Base-by-base conservation (phyloP, 495 filamentous ascomycete species). In the Penicillium lagena region DNA sequence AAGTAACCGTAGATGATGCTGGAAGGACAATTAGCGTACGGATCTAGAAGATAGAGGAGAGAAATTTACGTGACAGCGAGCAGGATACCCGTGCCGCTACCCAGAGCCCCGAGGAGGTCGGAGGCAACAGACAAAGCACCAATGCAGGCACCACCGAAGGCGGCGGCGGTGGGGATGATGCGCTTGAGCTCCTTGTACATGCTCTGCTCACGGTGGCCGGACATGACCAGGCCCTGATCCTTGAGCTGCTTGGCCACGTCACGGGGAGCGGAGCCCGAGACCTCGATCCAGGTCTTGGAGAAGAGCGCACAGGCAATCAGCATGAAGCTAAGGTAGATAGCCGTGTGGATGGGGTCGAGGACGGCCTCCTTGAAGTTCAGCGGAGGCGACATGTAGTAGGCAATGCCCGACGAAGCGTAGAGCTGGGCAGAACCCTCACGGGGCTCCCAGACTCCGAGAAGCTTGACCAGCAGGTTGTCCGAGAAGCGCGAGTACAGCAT, bases 131-230 rank as follows among this genome's bases (percentile, higher is more conserved):
- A 96, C 31, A 99, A 80, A 55, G 86, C 94, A 69, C 94, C 94
- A 78, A 99, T 99, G 77, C 90, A 96, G 49, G 94, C 94, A 74
- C 94, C 94, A 70, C 94, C 94, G 56, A 99, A 99, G 47, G 94
- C 93, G 50, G 94, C 94, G 43, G 94, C 94, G 36, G 91, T 96
- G 46, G 94, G 94, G 49, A 99, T 99, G 55, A 99, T 89, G 55
- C 94, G 82, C 85, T 99, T 99, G 43, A 99, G 78, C 66, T 99
- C 94, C 80, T 93, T 95, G 81, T 99, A 99, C 94, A 97, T 97
- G 79, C 87, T 94, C 78, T 96, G 90, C 71, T 99, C 94, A 72
- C 94, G 83, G 73, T 99, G 94, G 51, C 94, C 94, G 56, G 94
- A 93, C 94, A 99, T 99, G 57, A 97, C 90, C 39, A 99, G 83